Conservation (phyloP, 768 basidiomycete species). For the Pleurotus ostreatus region DNA sequence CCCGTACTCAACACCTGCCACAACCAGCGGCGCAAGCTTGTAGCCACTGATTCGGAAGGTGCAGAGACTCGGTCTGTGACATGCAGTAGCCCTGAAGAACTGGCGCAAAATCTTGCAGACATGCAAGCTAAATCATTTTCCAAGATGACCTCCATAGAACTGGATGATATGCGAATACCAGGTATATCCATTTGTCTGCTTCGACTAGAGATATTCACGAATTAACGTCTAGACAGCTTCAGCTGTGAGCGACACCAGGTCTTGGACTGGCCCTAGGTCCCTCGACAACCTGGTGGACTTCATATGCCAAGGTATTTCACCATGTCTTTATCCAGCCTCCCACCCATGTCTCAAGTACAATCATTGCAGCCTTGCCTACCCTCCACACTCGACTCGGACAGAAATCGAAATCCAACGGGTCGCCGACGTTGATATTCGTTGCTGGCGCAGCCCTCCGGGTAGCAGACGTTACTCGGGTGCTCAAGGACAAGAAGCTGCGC, state of each 20-base stretch:
- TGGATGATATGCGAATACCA: constrained; percentile 74
- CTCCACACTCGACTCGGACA: constrained; percentile 71
- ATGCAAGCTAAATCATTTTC: constrained; percentile 70
- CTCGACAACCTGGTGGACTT: constrained; percentile 72
- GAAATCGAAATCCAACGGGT: constrained; percentile 70
- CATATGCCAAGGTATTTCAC: constrained; percentile 62
- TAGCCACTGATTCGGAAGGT: constrained; percentile 31
- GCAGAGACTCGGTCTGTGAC: constrained; percentile 44
- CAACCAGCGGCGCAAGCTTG: constrained; percentile 62
- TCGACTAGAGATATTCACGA: constrained; percentile 30
- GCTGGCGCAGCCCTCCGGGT: constrained; percentile 89
- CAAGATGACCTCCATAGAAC: constrained; percentile 70
- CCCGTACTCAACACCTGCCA: too few relatives aligned
- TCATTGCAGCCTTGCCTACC: constrained; percentile 52
- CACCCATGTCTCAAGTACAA: neutral
- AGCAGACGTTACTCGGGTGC: constrained; percentile 76
- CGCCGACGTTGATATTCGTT: constrained; percentile 83
- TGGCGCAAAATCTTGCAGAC: constrained; percentile 60
- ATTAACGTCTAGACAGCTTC: constrained; percentile 58
- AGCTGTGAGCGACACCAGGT: constrained; percentile 71
- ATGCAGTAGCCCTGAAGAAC: constrained; percentile 47
- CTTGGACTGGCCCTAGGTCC: constrained; percentile 68
- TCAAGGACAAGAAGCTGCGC: constrained; percentile 64
- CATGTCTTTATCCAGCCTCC: neutral
- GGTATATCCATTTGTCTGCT: constrained; percentile 35